Evolutionary conservation across 805 yeast genomes (phyloP).

Genomic region (Yamadazyma philogaea): DNA sequence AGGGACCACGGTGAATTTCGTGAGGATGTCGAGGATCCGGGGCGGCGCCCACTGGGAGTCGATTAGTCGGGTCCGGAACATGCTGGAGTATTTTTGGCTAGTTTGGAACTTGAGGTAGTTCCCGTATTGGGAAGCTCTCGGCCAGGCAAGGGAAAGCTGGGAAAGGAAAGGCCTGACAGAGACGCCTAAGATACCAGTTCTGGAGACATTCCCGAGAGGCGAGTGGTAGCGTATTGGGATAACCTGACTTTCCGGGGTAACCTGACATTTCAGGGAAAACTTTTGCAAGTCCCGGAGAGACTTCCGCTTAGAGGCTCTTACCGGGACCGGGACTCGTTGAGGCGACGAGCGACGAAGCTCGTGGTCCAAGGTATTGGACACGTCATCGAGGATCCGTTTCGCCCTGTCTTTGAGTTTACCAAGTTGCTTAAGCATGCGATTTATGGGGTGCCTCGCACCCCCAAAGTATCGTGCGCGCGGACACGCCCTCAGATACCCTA

Average conservation of each 20-base stretch:
- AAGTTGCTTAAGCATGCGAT: slow-evolving; percentile 12
- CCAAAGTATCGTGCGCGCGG: no score
- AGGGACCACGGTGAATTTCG: slow-evolving; percentile 1
- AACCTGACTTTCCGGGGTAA: no score
- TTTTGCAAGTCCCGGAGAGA: no score
- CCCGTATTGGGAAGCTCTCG: neutral
- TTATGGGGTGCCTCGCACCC: no score
- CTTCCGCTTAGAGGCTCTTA: neutral
- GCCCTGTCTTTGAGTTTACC: slow-evolving; percentile 14
- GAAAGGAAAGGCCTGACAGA: neutral
- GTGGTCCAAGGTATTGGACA: slow-evolving; percentile 11
- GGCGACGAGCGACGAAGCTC: slow-evolving; percentile 8
- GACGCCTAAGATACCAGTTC: no score
- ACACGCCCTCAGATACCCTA: no score
- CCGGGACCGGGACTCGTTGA: slow-evolving; percentile 10
- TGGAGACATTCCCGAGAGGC: no score
- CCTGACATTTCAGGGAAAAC: no score
- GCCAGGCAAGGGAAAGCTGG: neutral
- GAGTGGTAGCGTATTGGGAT: no score
- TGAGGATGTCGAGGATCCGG: neutral
- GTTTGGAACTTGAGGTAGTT: neutral
- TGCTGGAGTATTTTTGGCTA: slow-evolving; percentile 1
- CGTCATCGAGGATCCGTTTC: slow-evolving; percentile 12
- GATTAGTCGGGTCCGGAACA: slow-evolving; percentile 1
- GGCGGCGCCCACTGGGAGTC: slow-evolving; percentile 1